Evolutionary conservation across 2,329 filamentous ascomycete genomes (phyloP).

Genomic region (Aspergillus eucalypticola): DNA sequence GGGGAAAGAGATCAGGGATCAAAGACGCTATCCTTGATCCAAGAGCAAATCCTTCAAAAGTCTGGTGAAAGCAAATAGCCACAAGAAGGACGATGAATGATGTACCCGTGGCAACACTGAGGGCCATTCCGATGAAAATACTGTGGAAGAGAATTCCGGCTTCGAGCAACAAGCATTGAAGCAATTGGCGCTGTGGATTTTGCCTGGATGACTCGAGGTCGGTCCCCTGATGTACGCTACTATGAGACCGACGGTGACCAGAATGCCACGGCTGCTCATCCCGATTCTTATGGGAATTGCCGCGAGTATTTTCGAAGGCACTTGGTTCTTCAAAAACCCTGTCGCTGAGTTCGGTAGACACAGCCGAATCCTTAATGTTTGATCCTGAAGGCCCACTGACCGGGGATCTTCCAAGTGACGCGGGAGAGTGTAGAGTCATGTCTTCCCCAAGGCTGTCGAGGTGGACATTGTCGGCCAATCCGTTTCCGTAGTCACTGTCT

Average conservation of each 20-base stretch:
- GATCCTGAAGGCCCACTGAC: slow-evolving; percentile 13
- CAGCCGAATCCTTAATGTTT: slow-evolving; percentile 17
- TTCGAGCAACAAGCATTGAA: slow-evolving; percentile 78
- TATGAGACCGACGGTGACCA: slow-evolving; percentile 17
- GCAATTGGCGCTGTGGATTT: slow-evolving; percentile 66
- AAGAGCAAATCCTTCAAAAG: slow-evolving; percentile 83
- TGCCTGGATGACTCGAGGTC: slow-evolving; percentile 40
- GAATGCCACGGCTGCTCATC: slow-evolving; percentile 14
- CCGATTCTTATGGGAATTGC: slow-evolving; percentile 17
- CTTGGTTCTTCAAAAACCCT: slow-evolving; percentile 60
- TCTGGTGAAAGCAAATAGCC: slow-evolving; percentile 82
- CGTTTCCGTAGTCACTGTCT: slow-evolving; percentile 27
- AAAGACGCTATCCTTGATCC: slow-evolving; percentile 83
- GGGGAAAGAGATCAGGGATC: slow-evolving; percentile 64
- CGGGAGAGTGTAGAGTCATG: slow-evolving; percentile 11
- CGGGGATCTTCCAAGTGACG: slow-evolving; percentile 16
- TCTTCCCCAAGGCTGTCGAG: slow-evolving; percentile 18
- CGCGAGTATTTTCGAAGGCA: slow-evolving; percentile 23
- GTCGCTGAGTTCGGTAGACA: slow-evolving; percentile 56
- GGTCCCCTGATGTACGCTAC: slow-evolving; percentile 25
- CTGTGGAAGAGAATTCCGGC: slow-evolving; percentile 83
- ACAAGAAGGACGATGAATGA: slow-evolving; percentile 78
- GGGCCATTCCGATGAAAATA: slow-evolving; percentile 83
- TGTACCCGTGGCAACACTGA: slow-evolving; percentile 77
- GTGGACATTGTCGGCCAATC: slow-evolving; percentile 23